Evolutionary conservation across 2,329 filamentous ascomycete genomes (phyloP).

Genomic region (Aspergillus novoparasiticus): DNA sequence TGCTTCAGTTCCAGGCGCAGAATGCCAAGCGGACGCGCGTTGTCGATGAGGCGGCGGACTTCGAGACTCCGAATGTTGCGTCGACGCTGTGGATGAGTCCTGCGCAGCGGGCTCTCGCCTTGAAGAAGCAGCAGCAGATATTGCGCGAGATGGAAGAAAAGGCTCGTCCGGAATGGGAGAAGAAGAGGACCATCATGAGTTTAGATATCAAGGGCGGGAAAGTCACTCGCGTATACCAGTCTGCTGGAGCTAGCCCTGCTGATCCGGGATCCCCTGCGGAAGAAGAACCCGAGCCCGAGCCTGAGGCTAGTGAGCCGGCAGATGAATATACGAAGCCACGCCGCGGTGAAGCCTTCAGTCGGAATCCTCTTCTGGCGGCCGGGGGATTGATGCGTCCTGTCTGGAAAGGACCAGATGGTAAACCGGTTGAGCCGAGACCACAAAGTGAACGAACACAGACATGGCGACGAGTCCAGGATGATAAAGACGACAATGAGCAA

Average conservation of each 20-base stretch:
- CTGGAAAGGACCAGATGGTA: conserved; percentile 43
- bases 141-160: conserved; percentile 86
- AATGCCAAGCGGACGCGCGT: conserved; percentile 83
- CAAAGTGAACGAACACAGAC: conserved; percentile 42
- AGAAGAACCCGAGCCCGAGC: conserved; percentile 30
- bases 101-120: conserved; percentile 76
- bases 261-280: conserved; percentile 20
- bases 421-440: conserved; percentile 23
- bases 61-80: conserved; percentile 62
- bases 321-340: conserved; percentile 22
- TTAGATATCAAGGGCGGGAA: conserved; percentile 79
- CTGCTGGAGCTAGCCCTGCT: conserved; percentile 31
- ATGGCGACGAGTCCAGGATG: conserved; percentile 51
- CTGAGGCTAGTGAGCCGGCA: conserved; percentile 21
- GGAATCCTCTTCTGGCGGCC: conserved; percentile 47
- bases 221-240: conserved; percentile 61
- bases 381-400: conserved; percentile 49
- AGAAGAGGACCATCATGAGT: conserved; percentile 78
- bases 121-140: conserved; percentile 83
- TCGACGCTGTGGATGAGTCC: conserved; percentile 82
- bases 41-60: conserved; percentile 80
- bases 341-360: conserved; percentile 42
- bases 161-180: conserved; percentile 83
- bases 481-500: conserved; percentile 51
- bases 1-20: conserved; percentile 80